A percentile compares a stretch with the other conserved stretches of the same genome.
phyloP scores from a whole-genome alignment of 192 early-diverging fungal genomes.

The Coemansia interrupta region DNA sequence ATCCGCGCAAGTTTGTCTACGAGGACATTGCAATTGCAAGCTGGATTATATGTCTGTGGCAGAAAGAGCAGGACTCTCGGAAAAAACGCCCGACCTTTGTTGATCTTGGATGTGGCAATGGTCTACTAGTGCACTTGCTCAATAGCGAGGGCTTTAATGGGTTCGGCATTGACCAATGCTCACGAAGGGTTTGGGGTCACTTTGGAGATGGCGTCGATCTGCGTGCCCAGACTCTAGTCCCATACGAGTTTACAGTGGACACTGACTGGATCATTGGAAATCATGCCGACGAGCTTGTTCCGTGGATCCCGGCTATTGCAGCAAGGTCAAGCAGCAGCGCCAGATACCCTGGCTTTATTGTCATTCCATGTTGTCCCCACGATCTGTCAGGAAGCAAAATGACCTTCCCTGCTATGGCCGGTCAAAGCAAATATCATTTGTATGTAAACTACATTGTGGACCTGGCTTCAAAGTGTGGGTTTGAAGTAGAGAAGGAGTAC shows the following conservation, averaged over 20 bases:
- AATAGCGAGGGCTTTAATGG: slow-evolving; percentile 68
- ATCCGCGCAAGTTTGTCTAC: slow-evolving; percentile 78
- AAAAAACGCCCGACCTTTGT: slow-evolving; percentile 59
- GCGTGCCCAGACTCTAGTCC: slow-evolving; percentile 59
- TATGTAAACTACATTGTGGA: slow-evolving; percentile 63
- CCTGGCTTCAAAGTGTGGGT: slow-evolving; percentile 59
- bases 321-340: slow-evolving; percentile 24
- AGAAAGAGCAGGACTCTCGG: slow-evolving; percentile 22
- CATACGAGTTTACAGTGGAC: slow-evolving; percentile 16
- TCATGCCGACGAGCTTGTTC: slow-evolving; percentile 84
- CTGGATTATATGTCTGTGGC: slow-evolving; percentile 76
- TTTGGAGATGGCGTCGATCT: slow-evolving; percentile 49
- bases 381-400: slow-evolving; percentile 66
- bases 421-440: slow-evolving; percentile 64
- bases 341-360: slow-evolving; percentile 48
- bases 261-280: slow-evolving; percentile 81
- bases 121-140: slow-evolving; percentile 71
- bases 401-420: slow-evolving; percentile 30
- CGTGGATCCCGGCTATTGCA: slow-evolving; percentile 81
- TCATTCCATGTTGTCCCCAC: slow-evolving; percentile 85
- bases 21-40: slow-evolving; percentile 86
- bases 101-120: slow-evolving; percentile 86
- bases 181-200: slow-evolving; percentile 72
- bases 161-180: slow-evolving; percentile 69
- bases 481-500: slow-evolving; percentile 58